Conservation (phyloP, 768 basidiomycete species). For the Peribolospora kevripleyi region DNA sequence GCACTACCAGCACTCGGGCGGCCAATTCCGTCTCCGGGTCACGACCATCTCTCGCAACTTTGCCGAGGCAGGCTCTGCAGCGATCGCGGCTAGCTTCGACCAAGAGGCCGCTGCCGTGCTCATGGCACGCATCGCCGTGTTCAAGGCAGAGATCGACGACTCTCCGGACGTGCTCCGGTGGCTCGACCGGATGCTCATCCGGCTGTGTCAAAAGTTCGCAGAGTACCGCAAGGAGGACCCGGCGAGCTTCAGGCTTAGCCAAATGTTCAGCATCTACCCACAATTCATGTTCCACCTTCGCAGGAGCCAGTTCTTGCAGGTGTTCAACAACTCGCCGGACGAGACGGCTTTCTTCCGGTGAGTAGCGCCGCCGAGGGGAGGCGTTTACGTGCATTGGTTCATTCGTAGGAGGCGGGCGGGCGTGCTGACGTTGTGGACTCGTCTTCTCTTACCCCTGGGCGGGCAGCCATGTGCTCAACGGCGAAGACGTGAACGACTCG, state of each 20-base stretch:
- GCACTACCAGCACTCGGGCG: conserved; percentile 90
- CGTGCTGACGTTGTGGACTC: background rate
- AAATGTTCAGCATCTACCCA: conserved; percentile 96
- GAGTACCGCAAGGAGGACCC: conserved; percentile 97
- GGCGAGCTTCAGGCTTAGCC: conserved; percentile 65
- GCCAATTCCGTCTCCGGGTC: conserved; percentile 85
- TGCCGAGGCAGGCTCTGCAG: conserved; percentile 86
- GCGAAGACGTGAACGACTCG: conserved; percentile 97
- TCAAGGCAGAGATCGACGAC: conserved; percentile 98
- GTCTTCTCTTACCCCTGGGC: background rate
- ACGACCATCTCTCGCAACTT: conserved; percentile 95
- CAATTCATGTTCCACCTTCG: conserved; percentile 99
- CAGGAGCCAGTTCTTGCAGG: conserved; percentile 92
- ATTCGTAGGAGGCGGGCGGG: background rate
- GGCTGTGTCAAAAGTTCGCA: conserved; percentile 96
- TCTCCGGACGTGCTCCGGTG: conserved; percentile 86
- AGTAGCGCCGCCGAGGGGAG: conserved; percentile 10
- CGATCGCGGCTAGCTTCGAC: conserved; percentile 80
- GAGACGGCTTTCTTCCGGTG: conserved; percentile 96
- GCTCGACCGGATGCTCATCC: conserved; percentile 95
- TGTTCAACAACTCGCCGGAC: conserved; percentile 98
- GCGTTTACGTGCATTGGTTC: background rate
- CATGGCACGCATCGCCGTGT: conserved; percentile 96
- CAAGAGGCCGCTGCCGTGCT: conserved; percentile 93
- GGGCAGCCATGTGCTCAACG: conserved; percentile 71